phyloP scores from a whole-genome alignment of 1,284 basidiomycete species.

The Leccinum subrobustum region DNA sequence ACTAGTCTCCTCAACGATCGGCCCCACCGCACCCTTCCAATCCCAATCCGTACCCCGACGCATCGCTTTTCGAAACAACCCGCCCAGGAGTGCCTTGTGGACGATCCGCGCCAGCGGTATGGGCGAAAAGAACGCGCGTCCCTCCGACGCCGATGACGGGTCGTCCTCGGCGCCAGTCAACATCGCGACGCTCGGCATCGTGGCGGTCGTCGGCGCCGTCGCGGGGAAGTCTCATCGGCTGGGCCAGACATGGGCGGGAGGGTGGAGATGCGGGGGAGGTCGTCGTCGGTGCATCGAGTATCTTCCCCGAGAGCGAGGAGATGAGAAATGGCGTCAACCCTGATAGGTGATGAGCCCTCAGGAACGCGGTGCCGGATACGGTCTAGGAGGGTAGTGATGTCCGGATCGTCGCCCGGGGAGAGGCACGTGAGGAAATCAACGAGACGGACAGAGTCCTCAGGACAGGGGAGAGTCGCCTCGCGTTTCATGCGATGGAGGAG shows the following conservation, averaged over 20 bases:
- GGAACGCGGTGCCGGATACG: slow-evolving; percentile 16
- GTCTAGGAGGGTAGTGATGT: slow-evolving; percentile 10
- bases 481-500: slow-evolving; percentile 29
- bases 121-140: slow-evolving; percentile 14
- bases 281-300: background rate
- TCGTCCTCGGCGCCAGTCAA: slow-evolving; percentile 15
- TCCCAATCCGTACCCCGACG: slow-evolving; percentile 19
- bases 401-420: slow-evolving; percentile 21
- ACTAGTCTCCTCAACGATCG: slow-evolving; percentile 19
- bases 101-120: slow-evolving; percentile 27
- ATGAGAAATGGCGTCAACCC: slow-evolving; percentile 19
- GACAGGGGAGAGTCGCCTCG: slow-evolving; percentile 10
- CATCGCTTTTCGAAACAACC: slow-evolving; percentile 24
- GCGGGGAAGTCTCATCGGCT: background rate
- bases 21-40: slow-evolving; percentile 17
- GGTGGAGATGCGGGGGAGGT: slow-evolving; percentile 4
- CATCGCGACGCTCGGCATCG: slow-evolving; percentile 23
- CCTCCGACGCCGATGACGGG: background rate
- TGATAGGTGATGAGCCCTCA: slow-evolving; percentile 10
- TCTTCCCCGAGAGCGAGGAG: slow-evolving; percentile 21
- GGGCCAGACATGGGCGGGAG: background rate
- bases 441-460: slow-evolving; percentile 14
- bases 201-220: background rate
- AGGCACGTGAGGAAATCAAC: slow-evolving; percentile 26
- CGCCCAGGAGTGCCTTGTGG: slow-evolving; percentile 22